Conservation (phyloP, 192 early-diverging fungal species). For the Coemansia brasiliensis region DNA sequence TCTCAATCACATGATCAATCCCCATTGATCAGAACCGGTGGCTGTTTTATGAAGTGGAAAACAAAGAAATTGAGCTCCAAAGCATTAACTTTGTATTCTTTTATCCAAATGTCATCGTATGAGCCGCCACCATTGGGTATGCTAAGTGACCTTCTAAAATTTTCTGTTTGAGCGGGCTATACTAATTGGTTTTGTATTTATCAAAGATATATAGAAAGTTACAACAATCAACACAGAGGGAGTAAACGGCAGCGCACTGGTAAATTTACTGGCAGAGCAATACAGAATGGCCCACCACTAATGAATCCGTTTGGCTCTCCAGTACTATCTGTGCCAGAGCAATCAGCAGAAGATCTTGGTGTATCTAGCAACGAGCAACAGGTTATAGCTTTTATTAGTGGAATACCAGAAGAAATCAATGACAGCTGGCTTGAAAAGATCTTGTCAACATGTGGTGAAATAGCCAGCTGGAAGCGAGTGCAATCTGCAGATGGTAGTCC, state of each 20-base stretch:
- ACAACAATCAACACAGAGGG: conserved; percentile 1
- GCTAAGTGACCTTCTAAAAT: neutral
- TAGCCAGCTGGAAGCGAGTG: conserved; percentile 32
- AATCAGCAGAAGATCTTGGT: neutral
- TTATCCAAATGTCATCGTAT: conserved; percentile 30
- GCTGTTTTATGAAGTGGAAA: too few species aligned
- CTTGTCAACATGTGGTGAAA: conserved; percentile 24
- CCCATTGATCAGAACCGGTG: too few species aligned
- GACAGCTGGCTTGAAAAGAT: conserved; percentile 37
- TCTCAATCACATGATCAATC: too few species aligned
- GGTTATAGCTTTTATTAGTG: conserved; percentile 29
- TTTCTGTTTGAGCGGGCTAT: neutral
- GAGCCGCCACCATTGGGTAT: conserved; percentile 36
- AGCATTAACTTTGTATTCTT: neutral
- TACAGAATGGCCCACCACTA: conserved; percentile 11
- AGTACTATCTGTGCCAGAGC: neutral
- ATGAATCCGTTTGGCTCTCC: conserved; percentile 37
- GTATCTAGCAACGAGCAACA: neutral
- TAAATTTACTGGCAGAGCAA: neutral
- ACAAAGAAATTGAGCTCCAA: too few species aligned
- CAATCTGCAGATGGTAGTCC: conserved; percentile 24
- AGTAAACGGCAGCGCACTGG: conserved; percentile 4
- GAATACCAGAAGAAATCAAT: conserved; percentile 12
- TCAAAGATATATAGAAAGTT: neutral
- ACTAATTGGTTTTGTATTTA: neutral